Evolutionary conservation across 2,329 filamentous ascomycete genomes (phyloP).

Genomic region (Sporothrix curviconia): DNA sequence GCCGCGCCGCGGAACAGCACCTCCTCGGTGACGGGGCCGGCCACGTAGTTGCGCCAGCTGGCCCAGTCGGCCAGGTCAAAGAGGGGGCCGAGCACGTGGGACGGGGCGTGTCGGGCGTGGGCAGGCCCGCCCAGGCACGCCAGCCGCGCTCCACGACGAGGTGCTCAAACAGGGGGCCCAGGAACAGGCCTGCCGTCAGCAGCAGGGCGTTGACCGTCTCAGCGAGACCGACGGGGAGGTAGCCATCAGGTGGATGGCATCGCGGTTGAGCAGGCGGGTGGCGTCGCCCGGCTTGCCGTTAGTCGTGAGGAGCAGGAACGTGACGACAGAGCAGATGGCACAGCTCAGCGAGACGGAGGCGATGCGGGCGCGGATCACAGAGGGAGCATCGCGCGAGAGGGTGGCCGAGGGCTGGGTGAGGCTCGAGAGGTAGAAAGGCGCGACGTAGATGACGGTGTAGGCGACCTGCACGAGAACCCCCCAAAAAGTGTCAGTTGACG

Average conservation of each 20-base stretch:
- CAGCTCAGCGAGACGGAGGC: constrained; percentile 73
- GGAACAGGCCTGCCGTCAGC: constrained; percentile 72
- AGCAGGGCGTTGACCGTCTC: constrained; percentile 60
- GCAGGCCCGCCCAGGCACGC: constrained; percentile 49
- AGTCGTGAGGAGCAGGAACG: constrained; percentile 58
- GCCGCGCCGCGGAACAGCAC: constrained; percentile 85
- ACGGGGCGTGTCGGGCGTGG: constrained; percentile 19
- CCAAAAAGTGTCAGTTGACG: no score
- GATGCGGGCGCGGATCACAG: constrained; percentile 81
- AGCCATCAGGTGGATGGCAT: constrained; percentile 63
- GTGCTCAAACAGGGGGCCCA: constrained; percentile 75
- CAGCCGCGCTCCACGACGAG: constrained; percentile 67
- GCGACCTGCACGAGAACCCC: no score
- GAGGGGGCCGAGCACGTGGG: constrained; percentile 33
- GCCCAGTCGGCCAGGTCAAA: constrained; percentile 66
- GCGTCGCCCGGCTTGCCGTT: constrained; percentile 42
- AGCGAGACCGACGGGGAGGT: constrained; percentile 65
- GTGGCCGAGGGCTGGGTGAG: constrained; percentile 72
- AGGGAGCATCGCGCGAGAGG: constrained; percentile 78
- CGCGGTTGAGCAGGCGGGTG: constrained; percentile 20
- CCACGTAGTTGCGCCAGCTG: constrained; percentile 79
- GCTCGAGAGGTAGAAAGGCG: constrained; percentile 79
- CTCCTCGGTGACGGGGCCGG: constrained; percentile 86
- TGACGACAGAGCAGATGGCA: constrained; percentile 57
- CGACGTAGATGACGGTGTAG: constrained; percentile 84